phyloP scores from a whole-genome alignment of 306 rosid species.

The Acacia melanoxylon region DNA sequence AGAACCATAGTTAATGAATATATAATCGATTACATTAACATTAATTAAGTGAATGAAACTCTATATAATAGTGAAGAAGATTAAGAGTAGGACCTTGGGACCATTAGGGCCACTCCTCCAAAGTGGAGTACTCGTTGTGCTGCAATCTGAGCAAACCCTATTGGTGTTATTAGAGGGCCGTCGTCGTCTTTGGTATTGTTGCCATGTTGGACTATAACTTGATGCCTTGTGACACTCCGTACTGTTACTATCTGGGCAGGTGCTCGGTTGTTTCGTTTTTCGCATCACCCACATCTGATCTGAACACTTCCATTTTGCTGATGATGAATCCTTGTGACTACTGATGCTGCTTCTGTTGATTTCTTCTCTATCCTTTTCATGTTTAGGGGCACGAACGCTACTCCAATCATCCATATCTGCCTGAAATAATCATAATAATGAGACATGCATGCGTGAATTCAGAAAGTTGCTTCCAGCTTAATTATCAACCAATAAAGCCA shows the following conservation, averaged over 20 bases:
- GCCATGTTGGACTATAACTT: background rate
- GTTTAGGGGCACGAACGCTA: background rate
- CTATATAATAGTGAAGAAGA: background rate
- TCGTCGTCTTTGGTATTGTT: background rate
- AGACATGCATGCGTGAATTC: too few relatives aligned
- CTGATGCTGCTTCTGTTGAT: conserved; percentile 8
- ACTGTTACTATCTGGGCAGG: background rate
- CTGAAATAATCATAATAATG: background rate
- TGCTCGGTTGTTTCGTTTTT: conserved; percentile 33
- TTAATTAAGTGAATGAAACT: too few relatives aligned
- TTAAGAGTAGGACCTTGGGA: conserved; percentile 56
- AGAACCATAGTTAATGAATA: background rate
- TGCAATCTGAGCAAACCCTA: conserved; percentile 87
- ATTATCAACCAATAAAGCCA: background rate
- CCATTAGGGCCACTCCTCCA: conserved; percentile 96
- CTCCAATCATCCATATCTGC: background rate
- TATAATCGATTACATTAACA: background rate
- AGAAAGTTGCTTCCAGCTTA: background rate
- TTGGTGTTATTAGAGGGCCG: background rate
- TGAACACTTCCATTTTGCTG: conserved; percentile 35
- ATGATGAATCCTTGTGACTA: conserved; percentile 16
- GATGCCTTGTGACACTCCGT: background rate
- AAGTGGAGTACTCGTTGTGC: conserved; percentile 78
- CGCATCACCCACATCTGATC: conserved; percentile 60
- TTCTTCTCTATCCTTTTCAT: conserved; percentile 17